Percentiles rank a stretch among this genome's conserved stretches.
Conservation (phyloP, 768 basidiomycete genomes). For the Leccinum arenicola region DNA sequence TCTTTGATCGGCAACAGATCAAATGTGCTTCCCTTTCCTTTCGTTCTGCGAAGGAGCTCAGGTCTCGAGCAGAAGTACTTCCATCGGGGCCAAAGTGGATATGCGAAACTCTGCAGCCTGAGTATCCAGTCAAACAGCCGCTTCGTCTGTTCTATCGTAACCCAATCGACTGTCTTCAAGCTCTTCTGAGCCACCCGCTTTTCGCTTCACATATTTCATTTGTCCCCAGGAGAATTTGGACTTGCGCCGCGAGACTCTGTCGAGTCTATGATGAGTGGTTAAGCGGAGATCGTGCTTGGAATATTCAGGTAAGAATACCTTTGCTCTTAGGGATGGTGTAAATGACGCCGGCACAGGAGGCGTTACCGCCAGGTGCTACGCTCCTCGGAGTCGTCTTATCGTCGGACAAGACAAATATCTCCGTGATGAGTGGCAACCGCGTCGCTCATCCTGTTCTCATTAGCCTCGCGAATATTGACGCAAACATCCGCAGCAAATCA, state of each 20-base stretch:
- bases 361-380: not conserved
- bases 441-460: conserved; percentile 4
- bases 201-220: not conserved
- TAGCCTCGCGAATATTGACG: conserved; percentile 11
- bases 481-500: conserved; percentile 10
- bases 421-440: not conserved
- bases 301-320: not conserved
- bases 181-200: not conserved
- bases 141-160: not conserved
- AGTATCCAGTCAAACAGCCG: not conserved
- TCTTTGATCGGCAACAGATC: not conserved
- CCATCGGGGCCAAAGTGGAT: not conserved
- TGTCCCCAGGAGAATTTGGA: not conserved
- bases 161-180: not conserved
- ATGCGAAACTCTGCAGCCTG: not conserved
- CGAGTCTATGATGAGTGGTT: not conserved
- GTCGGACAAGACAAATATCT: not conserved
- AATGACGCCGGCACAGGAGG: not conserved
- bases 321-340: not conserved
- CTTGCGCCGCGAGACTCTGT: not conserved
- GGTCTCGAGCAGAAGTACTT: not conserved
- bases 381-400: not conserved
- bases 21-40: not conserved
- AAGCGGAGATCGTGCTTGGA: not conserved
- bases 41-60: not conserved